Percentiles rank a stretch among this genome's conserved stretches.
phyloP scores from a whole-genome alignment of 345 rosid species.

The Citrus medica region DNA sequence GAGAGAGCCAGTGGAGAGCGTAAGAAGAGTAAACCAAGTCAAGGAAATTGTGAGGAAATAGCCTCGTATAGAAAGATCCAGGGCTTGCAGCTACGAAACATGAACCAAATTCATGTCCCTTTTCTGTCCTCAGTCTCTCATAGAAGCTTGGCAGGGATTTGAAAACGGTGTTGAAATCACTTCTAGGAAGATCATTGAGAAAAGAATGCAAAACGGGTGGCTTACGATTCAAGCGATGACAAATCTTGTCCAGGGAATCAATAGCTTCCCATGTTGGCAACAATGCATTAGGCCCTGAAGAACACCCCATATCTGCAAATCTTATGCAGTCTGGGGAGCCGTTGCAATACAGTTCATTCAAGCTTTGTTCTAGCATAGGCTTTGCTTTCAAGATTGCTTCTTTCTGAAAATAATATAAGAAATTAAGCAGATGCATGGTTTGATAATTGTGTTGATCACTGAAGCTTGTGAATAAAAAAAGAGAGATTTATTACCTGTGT shows the following conservation, averaged over 20 bases:
- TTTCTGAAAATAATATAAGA: not conserved
- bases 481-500: not conserved
- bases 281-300: not conserved
- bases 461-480: not conserved
- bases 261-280: conserved; percentile 1
- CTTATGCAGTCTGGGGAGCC: conserved; percentile 1
- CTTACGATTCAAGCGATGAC: not conserved
- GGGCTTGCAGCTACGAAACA: conserved; percentile 20
- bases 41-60: conserved; percentile 19
- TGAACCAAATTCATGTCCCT: not conserved
- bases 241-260: not conserved
- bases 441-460: not conserved
- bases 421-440: not conserved
- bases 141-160: conserved; percentile 11
- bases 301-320: conserved; percentile 10
- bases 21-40: conserved; percentile 25
- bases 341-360: not conserved
- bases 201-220: conserved; percentile 1
- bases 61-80: conserved; percentile 21
- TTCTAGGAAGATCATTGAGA: conserved; percentile 24
- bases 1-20: conserved; percentile 19
- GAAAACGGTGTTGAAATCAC: conserved; percentile 23
- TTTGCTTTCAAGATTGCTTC: conserved; percentile 1
- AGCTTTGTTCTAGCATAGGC: not conserved
- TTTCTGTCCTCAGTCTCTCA: conserved; percentile 1